phyloP scores from a whole-genome alignment of 768 basidiomycete genomes.

The Termitomyces sp. region DNA sequence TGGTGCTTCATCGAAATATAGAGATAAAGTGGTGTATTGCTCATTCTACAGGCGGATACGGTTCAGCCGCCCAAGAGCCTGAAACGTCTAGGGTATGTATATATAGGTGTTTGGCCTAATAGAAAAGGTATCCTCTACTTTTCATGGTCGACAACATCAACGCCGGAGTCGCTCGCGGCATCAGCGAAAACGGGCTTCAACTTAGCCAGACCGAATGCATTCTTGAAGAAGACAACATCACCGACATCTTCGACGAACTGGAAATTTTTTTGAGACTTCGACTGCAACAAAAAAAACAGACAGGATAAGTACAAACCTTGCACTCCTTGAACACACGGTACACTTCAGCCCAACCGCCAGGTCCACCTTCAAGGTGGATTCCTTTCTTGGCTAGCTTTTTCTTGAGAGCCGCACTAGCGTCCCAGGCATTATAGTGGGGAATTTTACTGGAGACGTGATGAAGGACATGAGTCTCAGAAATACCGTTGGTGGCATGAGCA shows the following conservation, averaged over 20 bases:
- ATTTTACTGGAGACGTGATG: constrained; percentile 96
- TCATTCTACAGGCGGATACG: background rate
- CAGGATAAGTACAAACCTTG: constrained; percentile 40
- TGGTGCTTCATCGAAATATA: background rate
- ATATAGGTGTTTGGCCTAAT: constrained; percentile 1
- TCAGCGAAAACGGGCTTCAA: constrained; percentile 63
- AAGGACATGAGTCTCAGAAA: constrained; percentile 88
- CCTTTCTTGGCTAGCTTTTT: constrained; percentile 61
- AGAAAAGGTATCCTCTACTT: constrained; percentile 13
- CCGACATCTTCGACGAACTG: constrained; percentile 94
- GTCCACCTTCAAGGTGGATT: constrained; percentile 61
- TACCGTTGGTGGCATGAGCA: constrained; percentile 80
- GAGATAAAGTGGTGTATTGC: background rate
- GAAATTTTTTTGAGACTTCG: background rate
- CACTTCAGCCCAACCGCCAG: constrained; percentile 76
- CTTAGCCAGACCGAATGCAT: constrained; percentile 72
- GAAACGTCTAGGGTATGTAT: constrained; percentile 10
- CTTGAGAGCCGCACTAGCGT: constrained; percentile 82
- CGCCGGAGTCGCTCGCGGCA: constrained; percentile 47
- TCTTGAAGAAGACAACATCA: constrained; percentile 88
- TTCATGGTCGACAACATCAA: constrained; percentile 44
- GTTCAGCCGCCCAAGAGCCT: background rate
- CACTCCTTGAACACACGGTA: constrained; percentile 74
- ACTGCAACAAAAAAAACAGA: background rate
- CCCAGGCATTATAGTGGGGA: constrained; percentile 94